A percentile compares a stretch with the other conserved stretches of the same genome.
Evolutionary conservation across 2,329 filamentous ascomycete species (phyloP).

Genomic region (Penicillium italicum): DNA sequence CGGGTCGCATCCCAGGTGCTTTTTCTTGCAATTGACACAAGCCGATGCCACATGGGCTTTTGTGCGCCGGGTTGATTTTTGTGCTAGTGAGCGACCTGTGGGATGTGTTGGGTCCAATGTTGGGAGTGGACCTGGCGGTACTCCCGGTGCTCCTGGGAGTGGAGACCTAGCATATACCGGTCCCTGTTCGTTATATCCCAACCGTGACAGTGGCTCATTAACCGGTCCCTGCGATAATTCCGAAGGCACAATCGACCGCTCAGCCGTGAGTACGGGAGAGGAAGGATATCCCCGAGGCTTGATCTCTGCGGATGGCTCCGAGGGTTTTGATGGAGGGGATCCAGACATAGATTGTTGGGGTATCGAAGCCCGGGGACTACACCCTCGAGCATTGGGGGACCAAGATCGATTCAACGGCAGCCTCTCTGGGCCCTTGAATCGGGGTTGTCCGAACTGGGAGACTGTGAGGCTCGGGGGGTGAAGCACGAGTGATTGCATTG

Average conservation of each 20-base stretch:
- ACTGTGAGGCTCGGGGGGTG: constrained; percentile 37
- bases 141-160: constrained; percentile 6
- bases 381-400: constrained; percentile 38
- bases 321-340: constrained; percentile 38
- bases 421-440: constrained; percentile 36
- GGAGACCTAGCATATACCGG: constrained; percentile 12
- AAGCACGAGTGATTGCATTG: constrained; percentile 44
- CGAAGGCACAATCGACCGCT: constrained; percentile 9
- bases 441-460: constrained; percentile 37
- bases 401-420: constrained; percentile 34
- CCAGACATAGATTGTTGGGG: constrained; percentile 45
- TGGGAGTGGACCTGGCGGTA: constrained; percentile 26
- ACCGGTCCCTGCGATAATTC: constrained; percentile 17
- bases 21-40: constrained; percentile 49
- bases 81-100: constrained; percentile 27
- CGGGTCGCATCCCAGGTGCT: constrained; percentile 47
- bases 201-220: constrained; percentile 20
- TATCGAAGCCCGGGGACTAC: constrained; percentile 39
- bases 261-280: constrained; percentile 18
- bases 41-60: constrained; percentile 49
- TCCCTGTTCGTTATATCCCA: constrained; percentile 20
- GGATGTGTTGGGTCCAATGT: constrained; percentile 23
- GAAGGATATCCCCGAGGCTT: constrained; percentile 30
- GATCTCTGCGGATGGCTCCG: constrained; percentile 36
- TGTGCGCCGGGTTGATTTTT: constrained; percentile 43